phyloP scores from a whole-genome alignment of 2,329 filamentous ascomycete species.

The Talaromyces sp. region DNA sequence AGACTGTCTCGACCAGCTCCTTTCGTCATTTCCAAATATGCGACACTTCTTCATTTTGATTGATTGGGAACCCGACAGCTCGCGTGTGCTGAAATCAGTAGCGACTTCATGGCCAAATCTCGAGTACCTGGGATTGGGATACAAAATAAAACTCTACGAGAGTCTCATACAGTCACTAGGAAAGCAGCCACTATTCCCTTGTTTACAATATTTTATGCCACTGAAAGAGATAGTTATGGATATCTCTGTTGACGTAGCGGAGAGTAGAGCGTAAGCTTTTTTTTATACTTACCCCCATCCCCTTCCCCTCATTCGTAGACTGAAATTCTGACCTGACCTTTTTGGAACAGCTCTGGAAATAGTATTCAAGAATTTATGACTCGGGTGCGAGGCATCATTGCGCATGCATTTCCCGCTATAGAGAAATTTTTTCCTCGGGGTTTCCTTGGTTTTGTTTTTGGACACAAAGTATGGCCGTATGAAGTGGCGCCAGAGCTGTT shows the following conservation, averaged over 20 bases:
- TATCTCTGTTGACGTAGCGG: not conserved
- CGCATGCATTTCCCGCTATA: too few relatives aligned
- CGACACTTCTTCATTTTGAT: slow-evolving; percentile 2
- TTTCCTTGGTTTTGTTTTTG: too few relatives aligned
- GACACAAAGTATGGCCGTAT: too few relatives aligned
- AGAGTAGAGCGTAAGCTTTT: too few relatives aligned
- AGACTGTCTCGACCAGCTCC: slow-evolving; percentile 1
- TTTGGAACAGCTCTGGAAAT: too few relatives aligned
- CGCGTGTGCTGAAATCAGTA: not conserved
- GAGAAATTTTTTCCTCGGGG: too few relatives aligned
- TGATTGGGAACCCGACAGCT: slow-evolving; percentile 1
- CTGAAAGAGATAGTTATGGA: not conserved
- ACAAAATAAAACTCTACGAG: slow-evolving; percentile 2
- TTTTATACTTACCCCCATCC: too few relatives aligned
- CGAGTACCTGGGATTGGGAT: slow-evolving; percentile 3
- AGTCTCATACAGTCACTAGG: not conserved
- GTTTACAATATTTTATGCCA: not conserved
- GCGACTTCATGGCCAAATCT: not conserved
- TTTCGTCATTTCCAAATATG: slow-evolving; percentile 1
- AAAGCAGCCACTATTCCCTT: not conserved
- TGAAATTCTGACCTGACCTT: too few relatives aligned
- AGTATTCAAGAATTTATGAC: too few relatives aligned
- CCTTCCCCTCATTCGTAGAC: too few relatives aligned
- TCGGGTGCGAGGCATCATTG: too few relatives aligned
- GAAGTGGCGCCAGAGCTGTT: too few relatives aligned